phyloP scores from a whole-genome alignment of 2,329 filamentous ascomycete genomes.

The Clonostachys rhizophaga region DNA sequence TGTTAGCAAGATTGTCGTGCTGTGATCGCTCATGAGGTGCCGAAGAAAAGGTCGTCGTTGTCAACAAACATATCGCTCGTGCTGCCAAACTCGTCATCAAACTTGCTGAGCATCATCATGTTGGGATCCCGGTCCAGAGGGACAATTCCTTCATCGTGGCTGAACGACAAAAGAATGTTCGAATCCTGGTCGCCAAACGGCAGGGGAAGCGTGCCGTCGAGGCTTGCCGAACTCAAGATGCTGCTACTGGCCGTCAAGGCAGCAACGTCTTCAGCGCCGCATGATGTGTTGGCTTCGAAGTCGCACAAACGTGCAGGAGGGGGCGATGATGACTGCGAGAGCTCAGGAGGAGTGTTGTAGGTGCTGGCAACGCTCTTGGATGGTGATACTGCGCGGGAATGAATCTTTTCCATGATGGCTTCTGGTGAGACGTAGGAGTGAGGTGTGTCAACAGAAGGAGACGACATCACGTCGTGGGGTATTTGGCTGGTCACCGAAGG shows the following conservation, averaged over 20 bases:
- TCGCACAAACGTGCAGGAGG: background rate
- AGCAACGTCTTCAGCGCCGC: constrained; percentile 20
- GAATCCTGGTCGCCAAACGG: constrained; percentile 34
- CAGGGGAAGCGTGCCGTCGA: constrained; percentile 23
- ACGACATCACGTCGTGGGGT: constrained; percentile 25
- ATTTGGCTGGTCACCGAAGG: constrained; percentile 20
- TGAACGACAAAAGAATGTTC: constrained; percentile 31
- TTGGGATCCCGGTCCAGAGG: constrained; percentile 36
- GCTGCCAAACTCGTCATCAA: constrained; percentile 19
- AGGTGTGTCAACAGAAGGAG: constrained; percentile 30
- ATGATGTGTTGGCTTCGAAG: constrained; percentile 29
- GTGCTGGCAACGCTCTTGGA: constrained; percentile 45
- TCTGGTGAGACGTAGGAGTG: constrained; percentile 43
- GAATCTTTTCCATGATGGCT: constrained; percentile 29
- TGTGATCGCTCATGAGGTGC: no score
- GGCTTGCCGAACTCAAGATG: constrained; percentile 22
- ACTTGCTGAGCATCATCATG: constrained; percentile 23
- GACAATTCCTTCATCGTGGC: constrained; percentile 33
- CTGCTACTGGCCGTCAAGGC: constrained; percentile 18
- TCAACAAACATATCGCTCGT: background rate
- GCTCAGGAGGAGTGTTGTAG: constrained; percentile 53
- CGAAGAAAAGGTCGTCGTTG: background rate
- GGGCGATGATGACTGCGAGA: constrained; percentile 55
- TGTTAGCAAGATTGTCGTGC: no score
- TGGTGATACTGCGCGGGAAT: constrained; percentile 37